phyloP scores from a whole-genome alignment of 2,329 filamentous ascomycete genomes.

The Clarireedia monteithiana region DNA sequence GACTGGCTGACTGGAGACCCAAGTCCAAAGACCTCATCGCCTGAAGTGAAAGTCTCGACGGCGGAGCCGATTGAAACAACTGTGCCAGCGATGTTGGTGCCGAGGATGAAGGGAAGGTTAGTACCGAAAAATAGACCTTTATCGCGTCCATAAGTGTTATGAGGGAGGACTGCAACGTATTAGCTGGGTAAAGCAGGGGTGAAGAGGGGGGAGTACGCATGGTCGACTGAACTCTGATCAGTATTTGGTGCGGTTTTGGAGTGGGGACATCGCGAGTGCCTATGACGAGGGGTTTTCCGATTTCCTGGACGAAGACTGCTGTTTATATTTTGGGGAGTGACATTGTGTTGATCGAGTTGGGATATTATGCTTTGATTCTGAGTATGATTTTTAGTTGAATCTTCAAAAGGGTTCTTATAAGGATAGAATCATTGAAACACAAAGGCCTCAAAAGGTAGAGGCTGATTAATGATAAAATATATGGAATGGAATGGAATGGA shows the following conservation, averaged over 20 bases:
- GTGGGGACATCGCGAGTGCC: neutral
- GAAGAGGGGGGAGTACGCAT: neutral
- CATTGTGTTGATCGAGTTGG: too few relatives aligned
- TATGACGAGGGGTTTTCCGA: neutral
- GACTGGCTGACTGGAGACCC: neutral
- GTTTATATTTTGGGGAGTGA: too few relatives aligned
- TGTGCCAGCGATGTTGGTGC: neutral
- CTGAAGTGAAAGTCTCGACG: neutral
- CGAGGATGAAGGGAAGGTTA: neutral
- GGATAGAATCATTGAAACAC: too few relatives aligned
- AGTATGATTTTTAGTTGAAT: too few relatives aligned
- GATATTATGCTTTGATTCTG: too few relatives aligned
- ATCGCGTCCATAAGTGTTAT: neutral
- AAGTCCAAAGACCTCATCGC: neutral
- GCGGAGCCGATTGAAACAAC: neutral
- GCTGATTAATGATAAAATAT: too few relatives aligned
- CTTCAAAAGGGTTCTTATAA: too few relatives aligned
- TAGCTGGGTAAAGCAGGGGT: neutral
- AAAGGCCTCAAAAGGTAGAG: too few relatives aligned
- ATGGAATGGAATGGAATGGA: too few relatives aligned
- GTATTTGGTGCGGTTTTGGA: neutral
- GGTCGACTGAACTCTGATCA: neutral
- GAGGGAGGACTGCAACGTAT: neutral
- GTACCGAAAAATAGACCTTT: neutral
- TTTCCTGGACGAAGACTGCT: neutral